Base-by-base conservation (phyloP, 164 flowering plant species). In the Nymphaea colorata region DNA sequence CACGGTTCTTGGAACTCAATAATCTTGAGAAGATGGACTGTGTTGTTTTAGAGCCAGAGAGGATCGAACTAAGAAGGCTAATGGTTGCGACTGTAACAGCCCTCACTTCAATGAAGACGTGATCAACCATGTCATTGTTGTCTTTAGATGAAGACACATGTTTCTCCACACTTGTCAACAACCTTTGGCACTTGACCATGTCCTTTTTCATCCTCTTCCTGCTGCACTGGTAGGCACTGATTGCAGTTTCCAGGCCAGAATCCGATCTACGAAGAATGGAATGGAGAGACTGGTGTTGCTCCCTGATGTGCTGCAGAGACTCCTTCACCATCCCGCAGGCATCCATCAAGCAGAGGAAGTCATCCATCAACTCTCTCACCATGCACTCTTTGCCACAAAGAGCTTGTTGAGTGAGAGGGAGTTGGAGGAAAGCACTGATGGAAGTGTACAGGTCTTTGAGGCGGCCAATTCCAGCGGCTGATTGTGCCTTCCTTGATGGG, bases 141-240 rank as follows among this genome's bases (percentile, higher is more conserved):
- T 63, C 6, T 59, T 42, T 1, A 25, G 43, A 60, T 57, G 53
- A 45, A 63, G 51, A 25, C 43, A 42, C 16, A 3, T 41, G 25
- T 6, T 43, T 64, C 15, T 73, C 76, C 55, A 67, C 65, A 62
- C 55, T 44, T 70, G 72, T 83, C 66, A 85, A 7, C 5, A 67
- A 69, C 57, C 43, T 60, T 5, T 81, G 25, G 68, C 74, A 66
- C 70, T 74, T 78, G 41, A 42, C 65, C 17, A 78, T 71, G 18
- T 77, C 68, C 66, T 76, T 78, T 64, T 73, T 82, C 66, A 75
- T 66, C 66, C 66, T 75, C 72, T 79, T 81, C 69, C 77, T 74
- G 2, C 64, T 72, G 36, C 73, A 61, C 16, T 76, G n/a, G 65
- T 77, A 79, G 42, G 72, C 62, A 15, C 7, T 44, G 59, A 78